phyloP scores from a whole-genome alignment of 352 stramenopile genomes.

The Phytophthora crassamura region DNA sequence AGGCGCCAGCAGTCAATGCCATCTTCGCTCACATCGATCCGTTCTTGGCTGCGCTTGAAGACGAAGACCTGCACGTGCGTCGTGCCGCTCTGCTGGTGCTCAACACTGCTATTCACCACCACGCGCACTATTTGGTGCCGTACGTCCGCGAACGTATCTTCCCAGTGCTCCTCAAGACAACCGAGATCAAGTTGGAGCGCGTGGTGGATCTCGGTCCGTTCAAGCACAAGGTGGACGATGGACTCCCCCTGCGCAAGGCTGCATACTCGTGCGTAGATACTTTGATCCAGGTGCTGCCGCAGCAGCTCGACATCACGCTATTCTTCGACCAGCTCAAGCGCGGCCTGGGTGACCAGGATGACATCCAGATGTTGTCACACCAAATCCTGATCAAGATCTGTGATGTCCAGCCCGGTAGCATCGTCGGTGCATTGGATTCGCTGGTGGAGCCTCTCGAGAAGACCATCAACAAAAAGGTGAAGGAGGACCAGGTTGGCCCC shows the following conservation, averaged over 20 bases:
- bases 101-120: constrained; percentile 96
- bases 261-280: constrained; percentile 96
- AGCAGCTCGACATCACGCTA: constrained; percentile 90
- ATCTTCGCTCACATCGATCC: constrained; percentile 83
- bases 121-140: constrained; percentile 79
- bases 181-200: constrained; percentile 95
- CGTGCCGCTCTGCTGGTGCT: constrained; percentile 95
- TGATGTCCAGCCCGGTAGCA: constrained; percentile 70
- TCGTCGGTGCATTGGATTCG: constrained; percentile 89
- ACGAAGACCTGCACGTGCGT: constrained; percentile 96
- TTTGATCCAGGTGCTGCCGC: constrained; percentile 93
- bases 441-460: constrained; percentile 95
- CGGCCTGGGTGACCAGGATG: constrained; percentile 93
- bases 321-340: constrained; percentile 95
- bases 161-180: constrained; percentile 90
- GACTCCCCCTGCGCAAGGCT: constrained; percentile 87
- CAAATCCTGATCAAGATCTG: constrained; percentile 97
- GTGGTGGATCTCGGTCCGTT: constrained; percentile 99
- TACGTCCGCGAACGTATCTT: constrained; percentile 90
- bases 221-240: constrained; percentile 97
- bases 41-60: constrained; percentile 93
- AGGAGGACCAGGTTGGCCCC: constrained; percentile 94
- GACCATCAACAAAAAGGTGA: constrained; percentile 96
- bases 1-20: constrained; percentile 44
- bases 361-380: constrained; percentile 97